These are phyloP conservation scores for Fusarium oligoseptatum DNA, from an alignment of 2,329 filamentous ascomycete species.

Conservation along the genomic window DNA sequence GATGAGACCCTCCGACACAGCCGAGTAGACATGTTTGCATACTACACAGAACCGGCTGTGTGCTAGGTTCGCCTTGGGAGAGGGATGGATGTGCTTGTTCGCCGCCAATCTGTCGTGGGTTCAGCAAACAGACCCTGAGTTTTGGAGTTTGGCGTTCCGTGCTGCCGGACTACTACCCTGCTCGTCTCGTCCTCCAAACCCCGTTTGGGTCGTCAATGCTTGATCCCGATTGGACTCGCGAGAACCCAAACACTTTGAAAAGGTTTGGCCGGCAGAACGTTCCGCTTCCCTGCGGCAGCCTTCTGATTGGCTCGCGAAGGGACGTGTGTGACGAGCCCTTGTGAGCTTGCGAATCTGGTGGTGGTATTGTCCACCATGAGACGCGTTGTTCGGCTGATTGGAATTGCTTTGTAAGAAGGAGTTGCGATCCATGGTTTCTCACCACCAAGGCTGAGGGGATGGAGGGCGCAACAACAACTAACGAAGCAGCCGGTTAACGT, in stretches of 20 bases:
- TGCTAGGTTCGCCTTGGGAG: neutral
- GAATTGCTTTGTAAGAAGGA: slow-evolving; percentile 7
- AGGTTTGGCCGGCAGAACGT: slow-evolving; percentile 19
- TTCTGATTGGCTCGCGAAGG: slow-evolving; percentile 27
- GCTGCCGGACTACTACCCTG: slow-evolving; percentile 18
- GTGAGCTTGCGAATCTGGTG: slow-evolving; percentile 8
- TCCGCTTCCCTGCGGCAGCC: slow-evolving; percentile 13
- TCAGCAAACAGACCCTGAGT: slow-evolving; percentile 1
- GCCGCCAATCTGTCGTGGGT: neutral
- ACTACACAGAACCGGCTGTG: neutral
- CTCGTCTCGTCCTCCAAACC: slow-evolving; percentile 11
- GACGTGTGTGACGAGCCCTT: slow-evolving; percentile 35
- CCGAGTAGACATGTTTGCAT: neutral
- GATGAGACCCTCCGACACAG: neutral
- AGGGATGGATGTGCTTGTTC: neutral
- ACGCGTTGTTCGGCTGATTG: slow-evolving; percentile 2
- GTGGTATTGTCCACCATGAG: slow-evolving; percentile 16
- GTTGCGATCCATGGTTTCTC: neutral
- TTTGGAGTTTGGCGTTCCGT: slow-evolving; percentile 17
- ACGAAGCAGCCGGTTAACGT: slow-evolving; percentile 1
- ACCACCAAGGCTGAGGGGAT: neutral
- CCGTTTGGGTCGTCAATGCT: slow-evolving; percentile 21
- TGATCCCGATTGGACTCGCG: slow-evolving; percentile 26
- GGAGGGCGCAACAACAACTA: neutral
- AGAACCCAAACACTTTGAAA: slow-evolving; percentile 16